Conservation (phyloP, 805 yeast genomes). For the Dipodascopsis uninucleata region DNA sequence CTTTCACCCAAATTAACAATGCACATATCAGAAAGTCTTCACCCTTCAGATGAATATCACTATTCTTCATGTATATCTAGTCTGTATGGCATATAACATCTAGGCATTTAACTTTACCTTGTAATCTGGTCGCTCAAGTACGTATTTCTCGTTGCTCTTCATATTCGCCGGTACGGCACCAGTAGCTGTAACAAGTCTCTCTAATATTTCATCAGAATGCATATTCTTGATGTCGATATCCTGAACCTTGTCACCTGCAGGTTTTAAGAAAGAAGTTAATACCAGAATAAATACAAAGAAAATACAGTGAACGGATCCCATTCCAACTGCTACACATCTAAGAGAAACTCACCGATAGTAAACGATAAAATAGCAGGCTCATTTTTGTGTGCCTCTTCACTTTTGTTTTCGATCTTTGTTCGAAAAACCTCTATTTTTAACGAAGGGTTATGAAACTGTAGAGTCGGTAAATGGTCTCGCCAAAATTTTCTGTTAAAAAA, state of each 20-base stretch:
- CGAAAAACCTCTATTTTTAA: conserved; percentile 54
- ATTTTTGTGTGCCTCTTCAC: conserved; percentile 44
- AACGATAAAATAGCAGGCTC: conserved; percentile 35
- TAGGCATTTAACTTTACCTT: neutral
- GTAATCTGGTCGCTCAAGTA: neutral
- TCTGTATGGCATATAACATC: neutral
- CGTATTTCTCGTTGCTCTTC: neutral
- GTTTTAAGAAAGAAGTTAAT: conserved; percentile 38
- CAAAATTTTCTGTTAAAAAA: conserved; percentile 54
- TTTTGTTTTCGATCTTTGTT: conserved; percentile 2
- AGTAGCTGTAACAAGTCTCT: conserved; percentile 44
- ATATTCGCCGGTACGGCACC: conserved; percentile 5
- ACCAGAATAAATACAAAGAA: too few species aligned
- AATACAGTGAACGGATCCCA: conserved; percentile 46
- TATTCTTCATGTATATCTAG: neutral
- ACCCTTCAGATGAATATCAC: neutral
- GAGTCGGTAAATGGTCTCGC: conserved; percentile 67
- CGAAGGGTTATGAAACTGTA: conserved; percentile 79
- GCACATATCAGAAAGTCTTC: neutral
- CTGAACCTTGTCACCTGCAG: conserved; percentile 35
- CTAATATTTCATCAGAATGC: conserved; percentile 51
- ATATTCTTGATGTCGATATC: conserved; percentile 54
- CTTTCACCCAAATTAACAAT: neutral
- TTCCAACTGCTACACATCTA: conserved; percentile 43
- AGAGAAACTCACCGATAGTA: conserved; percentile 30